A percentile compares a stretch with the other conserved stretches of the same genome.
These are phyloP conservation scores for Zalaria obscura DNA, from an alignment of 2,329 filamentous ascomycete species.

Conservation along the genomic window DNA sequence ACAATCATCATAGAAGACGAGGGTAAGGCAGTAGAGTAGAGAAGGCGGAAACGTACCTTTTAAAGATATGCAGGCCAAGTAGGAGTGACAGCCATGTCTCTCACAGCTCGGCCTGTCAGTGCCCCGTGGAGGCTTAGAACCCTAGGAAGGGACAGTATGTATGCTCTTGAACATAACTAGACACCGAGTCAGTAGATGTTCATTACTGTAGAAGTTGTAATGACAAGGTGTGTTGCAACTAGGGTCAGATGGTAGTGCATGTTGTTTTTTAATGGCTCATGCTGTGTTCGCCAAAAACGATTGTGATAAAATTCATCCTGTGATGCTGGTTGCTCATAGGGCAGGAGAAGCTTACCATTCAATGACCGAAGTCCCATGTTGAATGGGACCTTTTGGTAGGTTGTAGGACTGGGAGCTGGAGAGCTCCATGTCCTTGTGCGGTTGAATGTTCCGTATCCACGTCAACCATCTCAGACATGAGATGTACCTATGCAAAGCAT, in stretches of 20 bases:
- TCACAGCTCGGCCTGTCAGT: neutral
- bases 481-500: neutral
- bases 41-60: conserved; percentile 9
- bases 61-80: neutral
- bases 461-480: neutral
- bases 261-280: conserved; percentile 22
- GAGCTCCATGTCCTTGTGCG: neutral
- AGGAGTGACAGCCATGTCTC: too few species aligned
- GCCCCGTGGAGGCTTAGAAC: neutral
- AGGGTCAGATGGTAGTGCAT: conserved; percentile 27
- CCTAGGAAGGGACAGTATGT: neutral
- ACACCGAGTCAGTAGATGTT: conserved; percentile 1
- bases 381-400: too few species aligned
- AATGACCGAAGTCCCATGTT: too few species aligned
- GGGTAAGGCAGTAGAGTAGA: neutral
- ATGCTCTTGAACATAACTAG: conserved; percentile 1
- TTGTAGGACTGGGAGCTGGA: too few species aligned
- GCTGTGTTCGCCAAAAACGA: conserved; percentile 19
- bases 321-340: neutral
- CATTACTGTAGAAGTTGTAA: neutral
- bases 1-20: conserved; percentile 21
- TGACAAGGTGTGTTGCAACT: neutral
- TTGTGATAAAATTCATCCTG: conserved; percentile 15
- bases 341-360: too few species aligned
- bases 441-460: neutral